These are phyloP conservation scores for Thraustotheca clavata DNA, from an alignment of 352 stramenopile genomes.

Conservation along the genomic window DNA sequence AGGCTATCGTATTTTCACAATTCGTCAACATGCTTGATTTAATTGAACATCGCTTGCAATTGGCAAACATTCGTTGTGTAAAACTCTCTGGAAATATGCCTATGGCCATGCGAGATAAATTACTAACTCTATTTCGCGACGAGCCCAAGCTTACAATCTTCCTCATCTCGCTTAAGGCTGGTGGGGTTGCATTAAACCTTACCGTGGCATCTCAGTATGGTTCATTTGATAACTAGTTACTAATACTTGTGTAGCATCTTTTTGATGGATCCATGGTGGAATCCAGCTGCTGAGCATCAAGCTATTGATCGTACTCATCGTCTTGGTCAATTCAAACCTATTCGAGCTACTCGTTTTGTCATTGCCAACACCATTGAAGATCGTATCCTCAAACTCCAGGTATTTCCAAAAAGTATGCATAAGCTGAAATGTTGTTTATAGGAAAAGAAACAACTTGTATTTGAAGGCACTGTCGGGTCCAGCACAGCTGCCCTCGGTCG, in stretches of 20 bases:
- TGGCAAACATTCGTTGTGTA: conserved; percentile 81
- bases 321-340: conserved; percentile 95
- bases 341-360: conserved; percentile 96
- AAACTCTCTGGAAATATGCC: conserved; percentile 90
- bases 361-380: conserved; percentile 97
- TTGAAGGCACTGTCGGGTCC: conserved; percentile 97
- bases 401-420: conserved; percentile 26
- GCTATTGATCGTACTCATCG: conserved; percentile 98
- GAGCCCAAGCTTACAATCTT: conserved; percentile 92
- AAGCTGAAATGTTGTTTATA: conserved; percentile 64
- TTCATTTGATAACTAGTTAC: conserved; percentile 4
- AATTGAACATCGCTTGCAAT: conserved; percentile 92
- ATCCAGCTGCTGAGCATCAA: conserved; percentile 90
- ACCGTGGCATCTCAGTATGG: conserved; percentile 93
- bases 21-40: conserved; percentile 99
- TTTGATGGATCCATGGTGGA: conserved; percentile 98
- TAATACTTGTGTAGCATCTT: conserved; percentile 77
- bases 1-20: conserved; percentile 98
- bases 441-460: conserved; percentile 93
- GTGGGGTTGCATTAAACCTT: conserved; percentile 97
- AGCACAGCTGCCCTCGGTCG: conserved; percentile 80
- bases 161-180: conserved; percentile 98
- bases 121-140: conserved; percentile 74
- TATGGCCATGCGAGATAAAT: conserved; percentile 76
- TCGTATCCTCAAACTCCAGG: conserved; percentile 94